Evolutionary conservation across 441 rosid species (phyloP), one percentile per base, ranked within the genome.

Genomic region (Jatropha multifida): DNA sequence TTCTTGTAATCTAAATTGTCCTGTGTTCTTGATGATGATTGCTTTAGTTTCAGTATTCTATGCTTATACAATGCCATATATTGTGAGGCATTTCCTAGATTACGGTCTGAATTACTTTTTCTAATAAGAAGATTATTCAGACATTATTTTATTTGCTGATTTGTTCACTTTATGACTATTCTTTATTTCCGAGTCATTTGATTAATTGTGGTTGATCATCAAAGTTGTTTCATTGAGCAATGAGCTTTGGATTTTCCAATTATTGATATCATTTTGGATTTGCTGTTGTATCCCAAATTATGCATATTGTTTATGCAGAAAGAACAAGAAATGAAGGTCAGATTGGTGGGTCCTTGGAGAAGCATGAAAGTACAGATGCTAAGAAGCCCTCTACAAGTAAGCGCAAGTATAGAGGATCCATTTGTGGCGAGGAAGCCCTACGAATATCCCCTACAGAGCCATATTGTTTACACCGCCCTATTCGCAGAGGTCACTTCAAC

Each of bases 401-500:
- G 76, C 55, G 0, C 27, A 89, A 83, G 82, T 88, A 81, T 78
- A 86, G 84, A 79, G 76, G 82, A 70, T 85, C 76, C 77, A 86
- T 96, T 49, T 90, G 82, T 88, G 98, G 97, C 48, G 98, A 94
- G 84, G 99, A 96, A 83, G 98, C 99, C 60, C 72, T 88, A 77
- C 83, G 74, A 86, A 87, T 96, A 81, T 85, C 92, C 55, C 88
- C 94, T 26, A 76, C 83, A 32, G 97, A 94, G 80, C 97, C 92
- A 69, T 96, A 94, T 82, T 82, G 88, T 71, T 61, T 96, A 72
- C 85, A 81, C 73, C 93, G 91, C 49, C 98, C 97, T 76, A 87
- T 96, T 81, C 92, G 98, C 71, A 87, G 98, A 78, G 99, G 98
- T 65, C 99, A 94, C 81, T 87, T 91, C 66, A 96, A 94, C 81